Conservation (phyloP, 306 rosid genomes). For the Malus fusca region DNA sequence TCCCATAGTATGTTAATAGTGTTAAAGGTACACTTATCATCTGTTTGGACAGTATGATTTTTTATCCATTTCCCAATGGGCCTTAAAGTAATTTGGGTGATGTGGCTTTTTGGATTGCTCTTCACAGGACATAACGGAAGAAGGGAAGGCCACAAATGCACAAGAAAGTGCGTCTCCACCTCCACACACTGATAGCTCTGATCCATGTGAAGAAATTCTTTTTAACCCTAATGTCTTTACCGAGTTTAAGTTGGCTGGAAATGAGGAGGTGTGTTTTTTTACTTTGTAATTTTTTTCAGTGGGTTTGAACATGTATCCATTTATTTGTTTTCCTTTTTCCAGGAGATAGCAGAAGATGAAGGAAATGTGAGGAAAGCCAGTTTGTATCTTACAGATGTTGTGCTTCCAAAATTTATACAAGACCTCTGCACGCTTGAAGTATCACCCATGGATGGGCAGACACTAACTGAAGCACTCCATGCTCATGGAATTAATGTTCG, state of each 20-base stretch:
- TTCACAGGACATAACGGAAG: constrained; percentile 42
- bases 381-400: constrained; percentile 66
- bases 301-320: constrained; percentile 6
- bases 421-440: constrained; percentile 97
- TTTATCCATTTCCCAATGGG: neutral
- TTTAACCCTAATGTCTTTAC: constrained; percentile 95
- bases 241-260: constrained; percentile 84
- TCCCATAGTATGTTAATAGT: neutral
- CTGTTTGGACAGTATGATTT: neutral
- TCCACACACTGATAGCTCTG: constrained; percentile 30
- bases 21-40: neutral
- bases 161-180: constrained; percentile 36
- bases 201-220: constrained; percentile 40
- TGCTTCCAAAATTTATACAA: constrained; percentile 91
- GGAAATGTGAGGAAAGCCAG: constrained; percentile 81
- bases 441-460: constrained; percentile 99
- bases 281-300: neutral
- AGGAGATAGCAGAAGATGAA: constrained; percentile 87
- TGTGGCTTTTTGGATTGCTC: neutral
- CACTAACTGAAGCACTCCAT: constrained; percentile 93
- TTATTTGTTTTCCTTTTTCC: constrained; percentile 20
- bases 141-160: constrained; percentile 40
- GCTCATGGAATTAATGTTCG: constrained; percentile 98
- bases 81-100: neutral
- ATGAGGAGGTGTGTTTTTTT: constrained; percentile 41